A percentile compares a stretch with the other conserved stretches of the same genome.
Evolutionary conservation across 129 eudicot genomes (phyloP).

Genomic region (Pittosporum tobira): DNA sequence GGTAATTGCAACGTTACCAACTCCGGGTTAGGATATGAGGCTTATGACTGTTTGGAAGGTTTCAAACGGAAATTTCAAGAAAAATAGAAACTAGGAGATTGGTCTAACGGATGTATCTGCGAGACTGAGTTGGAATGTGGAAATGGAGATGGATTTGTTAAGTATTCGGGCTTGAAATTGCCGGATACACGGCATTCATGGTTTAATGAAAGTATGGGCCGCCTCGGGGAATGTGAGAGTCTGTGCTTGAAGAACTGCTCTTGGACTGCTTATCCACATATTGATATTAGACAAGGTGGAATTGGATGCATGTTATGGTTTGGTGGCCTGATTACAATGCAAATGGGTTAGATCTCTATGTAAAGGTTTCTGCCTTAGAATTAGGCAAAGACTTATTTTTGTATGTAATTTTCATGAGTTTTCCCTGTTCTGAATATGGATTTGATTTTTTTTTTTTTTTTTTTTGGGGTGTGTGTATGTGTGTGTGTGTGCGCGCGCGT

Average conservation of each 20-base stretch:
- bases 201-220: constrained; percentile 26
- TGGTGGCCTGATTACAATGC: constrained; percentile 22
- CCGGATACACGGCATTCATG: constrained; percentile 32
- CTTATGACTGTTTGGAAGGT: constrained; percentile 33
- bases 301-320: constrained; percentile 60
- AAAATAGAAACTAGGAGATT: constrained; percentile 27
- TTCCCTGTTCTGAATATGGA: constrained; percentile 1
- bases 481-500: too few species aligned
- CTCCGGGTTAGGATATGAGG: neutral
- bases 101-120: constrained; percentile 42
- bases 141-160: constrained; percentile 32
- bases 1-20: constrained; percentile 26
- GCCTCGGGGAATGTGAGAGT: constrained; percentile 26
- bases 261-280: constrained; percentile 35
- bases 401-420: too few species aligned
- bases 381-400: constrained; percentile 21
- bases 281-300: constrained; percentile 24
- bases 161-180: constrained; percentile 21
- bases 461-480: too few species aligned
- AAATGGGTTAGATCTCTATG: constrained; percentile 22
- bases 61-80: constrained; percentile 28
- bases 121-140: constrained; percentile 19
- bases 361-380: constrained; percentile 18
- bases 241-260: constrained; percentile 36
- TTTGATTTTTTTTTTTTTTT: too few species aligned